phyloP scores from a whole-genome alignment of 352 stramenopile genomes.

The Phytophthora hibernalis region DNA sequence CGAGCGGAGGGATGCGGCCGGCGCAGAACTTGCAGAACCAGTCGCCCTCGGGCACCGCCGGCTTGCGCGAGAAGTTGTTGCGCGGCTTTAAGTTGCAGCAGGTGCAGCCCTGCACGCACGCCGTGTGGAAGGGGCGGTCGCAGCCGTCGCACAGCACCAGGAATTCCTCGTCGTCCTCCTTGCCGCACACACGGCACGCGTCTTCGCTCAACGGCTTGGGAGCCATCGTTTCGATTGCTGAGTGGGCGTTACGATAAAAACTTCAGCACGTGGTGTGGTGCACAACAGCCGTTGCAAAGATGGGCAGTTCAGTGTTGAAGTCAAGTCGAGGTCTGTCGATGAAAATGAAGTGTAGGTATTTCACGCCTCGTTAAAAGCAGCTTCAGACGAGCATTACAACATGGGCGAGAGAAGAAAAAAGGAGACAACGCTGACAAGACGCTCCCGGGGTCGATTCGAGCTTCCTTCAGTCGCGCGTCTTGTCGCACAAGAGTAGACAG shows the following conservation, averaged over 20 bases:
- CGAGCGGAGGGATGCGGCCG: slow-evolving; percentile 56
- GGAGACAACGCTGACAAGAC: slow-evolving; percentile 16
- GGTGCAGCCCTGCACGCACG: slow-evolving; percentile 75
- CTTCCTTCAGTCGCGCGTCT: slow-evolving; percentile 6
- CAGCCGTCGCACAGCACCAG: slow-evolving; percentile 86
- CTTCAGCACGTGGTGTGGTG: slow-evolving; percentile 23
- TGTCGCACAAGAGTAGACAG: slow-evolving; percentile 5
- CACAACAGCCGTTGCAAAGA: slow-evolving; percentile 22
- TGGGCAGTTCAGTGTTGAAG: slow-evolving; percentile 14
- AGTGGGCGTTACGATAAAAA: slow-evolving; percentile 25
- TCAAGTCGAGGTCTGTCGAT: not conserved
- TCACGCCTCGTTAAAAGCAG: slow-evolving; percentile 5
- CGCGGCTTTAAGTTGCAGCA: slow-evolving; percentile 83
- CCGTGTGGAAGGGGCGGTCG: slow-evolving; percentile 78
- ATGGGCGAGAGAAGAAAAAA: slow-evolving; percentile 7
- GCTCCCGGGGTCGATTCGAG: not conserved
- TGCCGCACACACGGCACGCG: slow-evolving; percentile 83
- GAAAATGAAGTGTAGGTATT: not conserved
- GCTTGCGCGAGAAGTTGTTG: slow-evolving; percentile 81
- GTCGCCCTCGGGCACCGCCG: slow-evolving; percentile 78
- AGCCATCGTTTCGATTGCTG: slow-evolving; percentile 30
- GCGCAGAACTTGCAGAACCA: slow-evolving; percentile 91
- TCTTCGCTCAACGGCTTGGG: slow-evolving; percentile 59
- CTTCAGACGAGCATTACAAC: slow-evolving; percentile 8
- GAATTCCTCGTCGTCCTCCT: slow-evolving; percentile 78